Evolutionary conservation across 2,329 filamentous ascomycete species (phyloP), one percentile per base, ranked within the genome.

Genomic region (Aspergillus clavatus): DNA sequence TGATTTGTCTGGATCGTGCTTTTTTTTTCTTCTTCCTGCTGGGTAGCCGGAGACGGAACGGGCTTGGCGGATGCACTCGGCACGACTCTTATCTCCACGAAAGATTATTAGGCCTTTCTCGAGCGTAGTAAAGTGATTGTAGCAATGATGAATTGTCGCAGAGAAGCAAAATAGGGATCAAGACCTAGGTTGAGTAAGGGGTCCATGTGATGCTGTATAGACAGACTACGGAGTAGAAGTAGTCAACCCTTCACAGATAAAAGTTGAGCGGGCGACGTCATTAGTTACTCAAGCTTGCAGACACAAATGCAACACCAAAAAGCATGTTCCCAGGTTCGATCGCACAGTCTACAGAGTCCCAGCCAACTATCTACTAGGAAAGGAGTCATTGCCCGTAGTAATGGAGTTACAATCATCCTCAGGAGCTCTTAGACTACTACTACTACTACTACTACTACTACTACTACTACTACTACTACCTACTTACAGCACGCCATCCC

Each of bases 21-120:
- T 41, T 42, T 28, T 42, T 41, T 39, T 18, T n/a, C n/a, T n/a
- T n/a, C n/a, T n/a, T n/a, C 27, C 31, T 24, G 24, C 19, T 19
- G 26, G 29, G 23, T n/a, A 33, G 35, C 46, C 42, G 40, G 28
- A 39, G 31, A 39, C 47, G 47, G 47, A 47, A 45, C 21, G 39
- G 38, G 41, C 52, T 48, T 48, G 45, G 45, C 50, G 35, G 42
- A 45, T 47, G 38, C 41, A 26, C 29, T 42, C 29, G 36, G 31
- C 16, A 35, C 31, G 4, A 10, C 19, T 35, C 31, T 35, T 21
- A 35, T 35, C 18, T 5, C 4, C n/a, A 35, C 14, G 16, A 35
- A 11, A 18, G n/a, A n/a, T n/a, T n/a, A n/a, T n/a, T n/a, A n/a
- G n/a, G n/a, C n/a, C n/a, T n/a, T n/a, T n/a, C n/a, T n/a, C n/a